Conservation (phyloP, 1,139 yeast species). For the Scheffersomyces parashehatae region DNA sequence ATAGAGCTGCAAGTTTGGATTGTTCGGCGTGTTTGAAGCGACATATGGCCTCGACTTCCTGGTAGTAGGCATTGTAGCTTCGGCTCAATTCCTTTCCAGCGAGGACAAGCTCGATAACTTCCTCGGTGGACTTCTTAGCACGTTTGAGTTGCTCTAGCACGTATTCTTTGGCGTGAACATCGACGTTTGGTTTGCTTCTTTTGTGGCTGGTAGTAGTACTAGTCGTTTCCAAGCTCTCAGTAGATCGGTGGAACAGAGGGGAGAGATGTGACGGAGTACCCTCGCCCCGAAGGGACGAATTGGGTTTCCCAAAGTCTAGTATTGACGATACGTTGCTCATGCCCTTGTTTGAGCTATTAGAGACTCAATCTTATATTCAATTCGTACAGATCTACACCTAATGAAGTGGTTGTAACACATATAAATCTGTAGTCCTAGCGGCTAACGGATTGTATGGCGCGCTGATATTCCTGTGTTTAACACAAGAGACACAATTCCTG, state of each 20-base stretch:
- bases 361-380: no score
- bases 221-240: not conserved
- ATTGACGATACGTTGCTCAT: no score
- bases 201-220: not conserved
- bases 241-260: not conserved
- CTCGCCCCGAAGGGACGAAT: not conserved
- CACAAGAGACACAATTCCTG: no score
- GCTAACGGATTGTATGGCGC: no score
- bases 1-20: conserved; percentile 22
- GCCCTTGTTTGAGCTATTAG: no score
- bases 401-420: no score
- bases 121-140: conserved; percentile 1
- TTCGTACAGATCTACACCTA: no score
- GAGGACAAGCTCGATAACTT: conserved; percentile 23
- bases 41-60: conserved; percentile 36
- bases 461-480: no score
- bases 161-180: not conserved
- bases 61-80: conserved; percentile 30
- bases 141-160: conserved; percentile 1
- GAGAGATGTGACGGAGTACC: not conserved
- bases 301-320: no score
- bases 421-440: no score
- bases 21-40: conserved; percentile 34
- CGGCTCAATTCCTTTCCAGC: conserved; percentile 14
- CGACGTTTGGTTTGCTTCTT: not conserved